Evolutionary conservation across 495 filamentous ascomycete species (phyloP).

Genomic region (Chlorociboria aeruginascens): DNA sequence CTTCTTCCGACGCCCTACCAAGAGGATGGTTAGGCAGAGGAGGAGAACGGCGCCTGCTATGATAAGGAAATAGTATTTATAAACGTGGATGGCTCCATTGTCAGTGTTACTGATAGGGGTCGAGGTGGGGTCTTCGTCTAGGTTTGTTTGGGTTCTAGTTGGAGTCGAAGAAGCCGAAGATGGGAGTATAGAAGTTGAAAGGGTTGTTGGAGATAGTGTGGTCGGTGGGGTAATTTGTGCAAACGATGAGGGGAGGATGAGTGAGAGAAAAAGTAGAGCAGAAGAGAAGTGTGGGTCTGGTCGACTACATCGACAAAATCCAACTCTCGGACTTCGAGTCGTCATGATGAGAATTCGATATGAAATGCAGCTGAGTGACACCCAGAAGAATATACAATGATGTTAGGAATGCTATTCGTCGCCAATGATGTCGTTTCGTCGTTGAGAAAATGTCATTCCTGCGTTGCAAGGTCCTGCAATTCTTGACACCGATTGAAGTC

Average conservation of each 20-base stretch:
- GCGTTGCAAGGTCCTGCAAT: not conserved
- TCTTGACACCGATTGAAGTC: not conserved
- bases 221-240: constrained; percentile 4
- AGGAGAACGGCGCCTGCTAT: constrained; percentile 12
- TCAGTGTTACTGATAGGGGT: not conserved
- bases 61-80: constrained; percentile 25
- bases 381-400: not conserved
- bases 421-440: not conserved
- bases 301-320: constrained; percentile 3
- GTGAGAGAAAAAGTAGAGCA: constrained; percentile 9
- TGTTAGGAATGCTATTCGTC: not conserved
- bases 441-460: not conserved
- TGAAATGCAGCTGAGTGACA: not conserved
- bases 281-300: constrained; percentile 4
- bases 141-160: not conserved
- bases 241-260: constrained; percentile 9
- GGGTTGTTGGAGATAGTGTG: not conserved
- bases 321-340: not conserved
- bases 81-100: constrained; percentile 7
- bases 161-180: not conserved
- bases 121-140: constrained; percentile 1
- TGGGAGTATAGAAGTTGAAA: constrained; percentile 1
- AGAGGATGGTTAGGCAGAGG: constrained; percentile 19
- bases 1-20: constrained; percentile 9
- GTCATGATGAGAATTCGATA: constrained; percentile 2